Base-by-base conservation (phyloP, 192 early-diverging fungal species). In the Chytriomyces sp. region DNA sequence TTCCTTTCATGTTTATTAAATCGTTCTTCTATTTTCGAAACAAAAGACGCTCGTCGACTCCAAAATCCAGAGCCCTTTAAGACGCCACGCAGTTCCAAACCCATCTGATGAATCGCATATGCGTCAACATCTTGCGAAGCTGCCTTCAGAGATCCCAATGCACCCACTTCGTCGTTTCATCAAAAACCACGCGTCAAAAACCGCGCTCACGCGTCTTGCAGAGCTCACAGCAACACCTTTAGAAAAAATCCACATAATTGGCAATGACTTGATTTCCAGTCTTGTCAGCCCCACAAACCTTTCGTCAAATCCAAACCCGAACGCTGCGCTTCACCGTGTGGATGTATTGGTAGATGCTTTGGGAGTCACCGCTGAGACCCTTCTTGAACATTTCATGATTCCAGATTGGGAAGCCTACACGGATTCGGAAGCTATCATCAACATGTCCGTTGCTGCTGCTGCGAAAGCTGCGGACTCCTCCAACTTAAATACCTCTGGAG, bases 11-110 rank as follows among this genome's bases (percentile, higher is more conserved):
- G 35, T 35, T 35, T 35, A 35, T 35, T 35, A 2, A 35, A 35
- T 35, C 35, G 35, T 3, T 57, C 13, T n/a, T 57, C 16, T 57
- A 57, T 57, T 57, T 57, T 13, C 16, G 16, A n/a, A n/a, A 20
- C 16, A 20, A n/a, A 57, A 77, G 76, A 59, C 23, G 13, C 67
- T 77, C 43, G 57, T 77, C 9, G 64, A 66, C 26, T 53, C 76
- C 28, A 69, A 69, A 47, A 69, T 77, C 20, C 76, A 77, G 20
- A 24, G 48, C 9, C 76, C 76, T 0, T 59, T 23, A 9, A 23
- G 59, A 5, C 45, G 53, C 8, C 66, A 77, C 46, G 45, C 47
- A 23, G 67, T 49, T 20, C 28, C 48, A 10, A 2, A 50, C 45
- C 53, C 48, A 9, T 11, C 50, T 18, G 66, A 44, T 3, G 67